Base-by-base conservation (phyloP, 495 filamentous ascomycete genomes). In the Penicillium cosmopolitanum region DNA sequence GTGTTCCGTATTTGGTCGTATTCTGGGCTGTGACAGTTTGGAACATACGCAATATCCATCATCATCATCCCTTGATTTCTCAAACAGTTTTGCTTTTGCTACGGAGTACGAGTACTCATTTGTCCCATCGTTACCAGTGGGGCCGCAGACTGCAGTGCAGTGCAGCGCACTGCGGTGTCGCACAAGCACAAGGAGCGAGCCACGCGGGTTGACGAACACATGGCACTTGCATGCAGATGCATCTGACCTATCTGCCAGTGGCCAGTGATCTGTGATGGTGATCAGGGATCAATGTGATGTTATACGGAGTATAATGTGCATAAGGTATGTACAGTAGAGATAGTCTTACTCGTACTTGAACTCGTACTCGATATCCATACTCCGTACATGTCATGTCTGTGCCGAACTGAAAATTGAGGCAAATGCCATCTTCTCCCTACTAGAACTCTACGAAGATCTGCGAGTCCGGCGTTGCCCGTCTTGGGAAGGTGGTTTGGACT, bases 151-250 rank as follows among this genome's bases (percentile, higher is more conserved):
- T 31, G 28, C 28, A 31, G 28, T 28, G 21, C 21, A 31, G n/a
- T 50, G 21, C 28, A 46, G 44, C n/a, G n/a, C n/a, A 50, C 28
- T 31, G 28, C 28, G 8, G 28, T 18, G 55, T 16, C 11, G 28
- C 52, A 23, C 19, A 42, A 38, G 18, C 28, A 31, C 28, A 31
- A 31, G 5, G 28, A 9, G 28, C 44, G 21, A 59, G 42, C 53
- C 57, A 60, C 58, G 54, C 54, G 52, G 44, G 31, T 64, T 55
- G 58, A 54, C 61, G 61, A 67, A 67, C 67, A 67, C 65, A 69
- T 69, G 67, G 67, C 65, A 65, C 64, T 60, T 67, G 67, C 67
- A 67, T 61, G 53, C 53, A 56, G 53, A 13, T 57, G 51, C 58
- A 66, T 68, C 62, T 66, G 63, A 65, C 53, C 58, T 59, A 19